Evolutionary conservation across 371 early-diverging fungal species (phyloP), one percentile per base, ranked within the genome.

Genomic region (Syncephalastrum sp.): DNA sequence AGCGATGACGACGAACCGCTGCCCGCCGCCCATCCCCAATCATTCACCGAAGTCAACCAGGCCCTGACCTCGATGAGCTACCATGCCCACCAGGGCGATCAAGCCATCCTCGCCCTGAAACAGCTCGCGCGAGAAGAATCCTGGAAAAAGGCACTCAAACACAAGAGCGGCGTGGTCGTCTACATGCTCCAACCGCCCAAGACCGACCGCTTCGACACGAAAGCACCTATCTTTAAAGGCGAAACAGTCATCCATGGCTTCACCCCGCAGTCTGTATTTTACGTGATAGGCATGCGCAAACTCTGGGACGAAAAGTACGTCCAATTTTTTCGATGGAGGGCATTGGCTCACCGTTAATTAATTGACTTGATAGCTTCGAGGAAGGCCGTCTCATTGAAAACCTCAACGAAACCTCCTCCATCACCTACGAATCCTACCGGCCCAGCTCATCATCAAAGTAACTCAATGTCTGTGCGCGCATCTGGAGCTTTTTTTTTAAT

Each of bases 101-200:
- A 67, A 51, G 67, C 77, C 15, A 60, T 74, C 19, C 21, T 24
- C 8, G 50, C 63, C 2, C 45, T 80, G 16, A 69, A 66, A 45
- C 64, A 69, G 1, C 45, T 71, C 14, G 51, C 65, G 16, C 55
- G 59, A 7, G 69, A 69, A 29, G 64, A 60, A 19, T 72, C 71
- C 4, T 88, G 89, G 89, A 85, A 88, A 64, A 83, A 84, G 59
- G 82, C 82, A 6, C 57, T 84, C 42, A 83, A 82, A n/a, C 85
- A 86, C 64, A 84, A 84, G 50, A 84, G 81, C 24, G 85, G 84
- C 6, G 81, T 82, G 17, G 73, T 82, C 3, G 85, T 87, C 7
- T 82, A 80, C 48, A 82, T 82, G 69, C 55, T 69, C 45, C 69
- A 64, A 21, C 53, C 50, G 5, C 38, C 56, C 42, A 51, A 59